These are phyloP conservation scores for Narthecium ossifragum DNA, from an alignment of 106 monocot species.

Conservation along the genomic window DNA sequence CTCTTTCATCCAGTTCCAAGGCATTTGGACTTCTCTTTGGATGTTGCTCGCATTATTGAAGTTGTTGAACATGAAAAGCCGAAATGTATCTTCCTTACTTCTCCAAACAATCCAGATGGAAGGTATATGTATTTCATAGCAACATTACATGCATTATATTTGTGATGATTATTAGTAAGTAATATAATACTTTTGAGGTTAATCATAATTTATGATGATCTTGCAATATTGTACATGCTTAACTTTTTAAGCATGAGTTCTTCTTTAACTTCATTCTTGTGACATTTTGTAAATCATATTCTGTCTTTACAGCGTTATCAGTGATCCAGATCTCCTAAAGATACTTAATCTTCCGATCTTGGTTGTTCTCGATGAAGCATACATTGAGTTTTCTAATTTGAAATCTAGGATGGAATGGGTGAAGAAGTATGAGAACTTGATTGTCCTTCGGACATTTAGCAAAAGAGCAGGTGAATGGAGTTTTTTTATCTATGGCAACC, in stretches of 20 bases:
- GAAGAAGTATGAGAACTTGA: slow-evolving; percentile 93
- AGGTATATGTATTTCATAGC: slow-evolving; percentile 40
- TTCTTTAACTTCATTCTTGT: not conserved
- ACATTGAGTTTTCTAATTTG: slow-evolving; percentile 87
- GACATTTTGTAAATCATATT: slow-evolving; percentile 1
- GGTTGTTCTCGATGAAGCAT: slow-evolving; percentile 97
- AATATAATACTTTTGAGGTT: not conserved
- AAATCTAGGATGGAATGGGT: slow-evolving; percentile 96
- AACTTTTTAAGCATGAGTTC: not conserved
- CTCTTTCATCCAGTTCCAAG: slow-evolving; percentile 63
- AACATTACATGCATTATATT: not conserved
- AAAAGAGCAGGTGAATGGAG: slow-evolving; percentile 83
- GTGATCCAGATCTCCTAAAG: slow-evolving; percentile 69
- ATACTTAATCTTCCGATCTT: slow-evolving; percentile 79
- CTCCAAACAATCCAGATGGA: slow-evolving; percentile 98
- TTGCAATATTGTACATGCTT: not conserved
- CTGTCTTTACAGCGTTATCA: slow-evolving; percentile 56
- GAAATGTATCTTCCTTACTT: slow-evolving; percentile 93
- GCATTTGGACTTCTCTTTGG: slow-evolving; percentile 65
- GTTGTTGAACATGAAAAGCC: slow-evolving; percentile 78
- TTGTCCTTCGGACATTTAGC: slow-evolving; percentile 97
- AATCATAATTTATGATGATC: not conserved
- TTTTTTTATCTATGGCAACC: too few species aligned
- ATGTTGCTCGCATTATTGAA: slow-evolving; percentile 66
- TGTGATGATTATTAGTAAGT: not conserved